Evolutionary conservation across 495 filamentous ascomycete genomes (phyloP).

Genomic region (Daldinia loculata): DNA sequence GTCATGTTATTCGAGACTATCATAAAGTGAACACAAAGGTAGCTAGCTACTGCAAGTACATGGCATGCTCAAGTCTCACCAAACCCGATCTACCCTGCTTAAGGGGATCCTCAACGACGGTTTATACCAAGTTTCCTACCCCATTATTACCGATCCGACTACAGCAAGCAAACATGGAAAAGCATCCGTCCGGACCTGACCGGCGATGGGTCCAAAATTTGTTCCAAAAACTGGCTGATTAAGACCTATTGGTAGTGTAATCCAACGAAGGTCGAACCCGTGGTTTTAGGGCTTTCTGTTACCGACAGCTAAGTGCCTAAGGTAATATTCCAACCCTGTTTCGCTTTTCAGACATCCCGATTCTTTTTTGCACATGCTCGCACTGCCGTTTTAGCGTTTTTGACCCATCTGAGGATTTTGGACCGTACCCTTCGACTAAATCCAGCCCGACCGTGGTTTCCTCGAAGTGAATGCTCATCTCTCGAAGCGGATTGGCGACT

Average conservation of each 20-base stretch:
- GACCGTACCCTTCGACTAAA: constrained; percentile 39
- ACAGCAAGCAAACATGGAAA: constrained; percentile 40
- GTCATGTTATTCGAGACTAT: constrained; percentile 25
- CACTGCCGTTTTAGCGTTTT: constrained; percentile 40
- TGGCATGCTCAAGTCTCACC: constrained; percentile 26
- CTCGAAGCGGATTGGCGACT: constrained; percentile 1
- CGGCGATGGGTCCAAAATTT: constrained; percentile 40
- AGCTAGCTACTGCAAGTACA: constrained; percentile 26
- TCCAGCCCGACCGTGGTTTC: constrained; percentile 6
- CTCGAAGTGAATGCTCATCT: background rate
- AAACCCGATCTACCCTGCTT: constrained; percentile 45
- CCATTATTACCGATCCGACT: constrained; percentile 39
- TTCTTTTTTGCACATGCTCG: constrained; percentile 38
- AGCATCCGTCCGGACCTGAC: constrained; percentile 29
- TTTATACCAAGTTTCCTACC: constrained; percentile 46
- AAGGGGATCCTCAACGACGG: constrained; percentile 30
- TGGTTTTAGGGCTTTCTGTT: constrained; percentile 5
- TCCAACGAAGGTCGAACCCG: constrained; percentile 40
- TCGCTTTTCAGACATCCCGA: constrained; percentile 8
- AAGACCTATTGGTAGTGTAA: constrained; percentile 41
- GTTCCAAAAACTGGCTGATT: constrained; percentile 41
- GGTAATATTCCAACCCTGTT: background rate
- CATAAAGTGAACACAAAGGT: constrained; percentile 12
- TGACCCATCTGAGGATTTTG: constrained; percentile 40
- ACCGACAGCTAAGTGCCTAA: background rate